phyloP scores from a whole-genome alignment of 768 basidiomycete genomes.

The Russula sp. region DNA sequence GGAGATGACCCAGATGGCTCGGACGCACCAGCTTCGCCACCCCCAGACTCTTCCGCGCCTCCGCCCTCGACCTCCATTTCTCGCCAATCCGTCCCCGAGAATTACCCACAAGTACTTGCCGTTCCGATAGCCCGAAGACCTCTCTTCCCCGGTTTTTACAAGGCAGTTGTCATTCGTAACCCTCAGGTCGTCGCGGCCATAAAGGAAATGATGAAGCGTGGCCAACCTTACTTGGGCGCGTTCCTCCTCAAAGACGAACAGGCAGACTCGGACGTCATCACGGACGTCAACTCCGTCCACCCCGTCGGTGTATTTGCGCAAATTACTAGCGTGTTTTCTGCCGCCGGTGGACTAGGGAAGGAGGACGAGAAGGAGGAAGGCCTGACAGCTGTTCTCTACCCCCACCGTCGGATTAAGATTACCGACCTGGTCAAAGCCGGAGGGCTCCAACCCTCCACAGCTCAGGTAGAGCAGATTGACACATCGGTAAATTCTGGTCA shows the following conservation, averaged over 20 bases:
- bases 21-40: conserved; percentile 38
- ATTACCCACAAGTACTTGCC: conserved; percentile 91
- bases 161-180: conserved; percentile 91
- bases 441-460: conserved; percentile 32
- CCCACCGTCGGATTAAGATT: conserved; percentile 84
- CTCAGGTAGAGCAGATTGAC: conserved; percentile 32
- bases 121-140: conserved; percentile 93
- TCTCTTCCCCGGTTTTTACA: conserved; percentile 97
- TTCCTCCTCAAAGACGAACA: conserved; percentile 94
- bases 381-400: conserved; percentile 91
- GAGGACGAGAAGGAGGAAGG: conserved; percentile 81
- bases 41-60: conserved; percentile 33
- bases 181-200: conserved; percentile 89
- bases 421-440: conserved; percentile 78
- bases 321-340: conserved; percentile 88
- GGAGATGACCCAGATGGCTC: conserved; percentile 34
- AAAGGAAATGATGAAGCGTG: conserved; percentile 94
- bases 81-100: conserved; percentile 81
- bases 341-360: conserved; percentile 45
- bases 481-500: conserved; percentile 35
- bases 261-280: conserved; percentile 88
- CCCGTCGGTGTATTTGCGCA: conserved; percentile 95
- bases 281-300: conserved; percentile 81
- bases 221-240: conserved; percentile 95
- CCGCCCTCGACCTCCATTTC: conserved; percentile 54